A percentile compares a stretch with the other conserved stretches of the same genome.
phyloP scores from a whole-genome alignment of 805 yeast genomes.

The Dipodascus albidus region DNA sequence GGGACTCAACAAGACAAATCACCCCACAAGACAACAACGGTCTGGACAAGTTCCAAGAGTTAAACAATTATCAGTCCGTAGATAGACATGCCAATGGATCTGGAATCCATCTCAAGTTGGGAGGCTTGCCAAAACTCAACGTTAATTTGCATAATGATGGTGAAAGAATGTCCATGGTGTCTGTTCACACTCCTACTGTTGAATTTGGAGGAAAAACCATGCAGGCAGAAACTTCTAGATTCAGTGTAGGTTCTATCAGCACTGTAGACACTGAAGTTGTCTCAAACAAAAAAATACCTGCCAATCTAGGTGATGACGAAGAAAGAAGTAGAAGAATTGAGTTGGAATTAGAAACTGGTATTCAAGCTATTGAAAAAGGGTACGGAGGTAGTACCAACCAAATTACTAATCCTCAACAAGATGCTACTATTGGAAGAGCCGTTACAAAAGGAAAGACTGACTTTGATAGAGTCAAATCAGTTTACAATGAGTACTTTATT shows the following conservation, averaged over 20 bases:
- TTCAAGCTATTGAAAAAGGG: neutral
- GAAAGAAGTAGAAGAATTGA: neutral
- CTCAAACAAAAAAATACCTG: neutral
- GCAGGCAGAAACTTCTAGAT: neutral
- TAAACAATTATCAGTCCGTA: too few relatives aligned
- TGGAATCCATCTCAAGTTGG: neutral
- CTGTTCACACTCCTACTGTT: neutral
- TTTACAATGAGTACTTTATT: constrained; percentile 19
- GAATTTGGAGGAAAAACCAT: neutral
- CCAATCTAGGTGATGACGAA: neutral
- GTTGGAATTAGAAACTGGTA: neutral
- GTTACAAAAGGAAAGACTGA: constrained; percentile 12
- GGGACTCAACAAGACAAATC: neutral
- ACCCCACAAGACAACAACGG: neutral
- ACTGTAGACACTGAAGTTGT: neutral
- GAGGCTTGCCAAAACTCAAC: neutral
- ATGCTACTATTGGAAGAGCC: constrained; percentile 7
- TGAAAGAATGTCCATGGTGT: neutral
- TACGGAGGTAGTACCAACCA: constrained; percentile 1
- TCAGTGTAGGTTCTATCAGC: neutral
- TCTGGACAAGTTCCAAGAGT: too few relatives aligned
- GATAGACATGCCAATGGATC: too few relatives aligned
- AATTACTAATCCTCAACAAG: neutral
- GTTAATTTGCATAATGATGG: neutral
- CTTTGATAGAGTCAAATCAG: constrained; percentile 18